phyloP scores from a whole-genome alignment of 2,329 filamentous ascomycete genomes.

The Colletotrichum sp. region DNA sequence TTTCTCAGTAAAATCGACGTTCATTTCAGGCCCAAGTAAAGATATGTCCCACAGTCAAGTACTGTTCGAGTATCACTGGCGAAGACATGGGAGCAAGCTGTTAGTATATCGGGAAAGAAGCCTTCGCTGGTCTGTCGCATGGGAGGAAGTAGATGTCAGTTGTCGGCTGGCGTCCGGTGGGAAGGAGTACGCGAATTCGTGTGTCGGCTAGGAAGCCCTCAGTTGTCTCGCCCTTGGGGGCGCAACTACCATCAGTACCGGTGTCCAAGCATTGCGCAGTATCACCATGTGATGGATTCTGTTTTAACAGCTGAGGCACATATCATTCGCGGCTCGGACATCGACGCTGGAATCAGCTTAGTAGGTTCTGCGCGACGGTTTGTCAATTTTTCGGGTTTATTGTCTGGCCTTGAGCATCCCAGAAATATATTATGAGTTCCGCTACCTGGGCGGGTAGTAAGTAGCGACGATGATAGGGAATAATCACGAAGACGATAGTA shows the following conservation, averaged over 20 bases:
- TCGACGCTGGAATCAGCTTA: background rate
- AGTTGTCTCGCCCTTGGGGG: rapidly evolving
- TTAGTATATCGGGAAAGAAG: background rate
- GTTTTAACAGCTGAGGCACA: background rate
- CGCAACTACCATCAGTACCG: background rate
- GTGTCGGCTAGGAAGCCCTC: background rate
- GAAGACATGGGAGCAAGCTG: background rate
- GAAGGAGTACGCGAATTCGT: background rate
- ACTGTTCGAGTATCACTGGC: background rate
- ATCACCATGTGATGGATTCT: background rate
- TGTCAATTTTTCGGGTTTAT: rapidly evolving
- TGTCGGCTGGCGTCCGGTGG: background rate
- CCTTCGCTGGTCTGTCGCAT: background rate
- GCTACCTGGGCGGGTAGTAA: no score
- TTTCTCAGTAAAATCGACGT: no score
- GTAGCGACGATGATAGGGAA: no score
- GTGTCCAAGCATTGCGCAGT: rapidly evolving
- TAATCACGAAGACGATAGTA: no score
- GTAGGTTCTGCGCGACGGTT: background rate
- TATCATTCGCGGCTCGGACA: background rate
- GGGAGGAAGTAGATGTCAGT: background rate
- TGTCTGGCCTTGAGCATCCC: background rate
- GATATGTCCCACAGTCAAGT: no score
- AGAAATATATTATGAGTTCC: background rate
- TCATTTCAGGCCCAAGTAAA: no score